Conservation (phyloP, 371 early-diverging fungal genomes). For the Rhizopus stolonifer region DNA sequence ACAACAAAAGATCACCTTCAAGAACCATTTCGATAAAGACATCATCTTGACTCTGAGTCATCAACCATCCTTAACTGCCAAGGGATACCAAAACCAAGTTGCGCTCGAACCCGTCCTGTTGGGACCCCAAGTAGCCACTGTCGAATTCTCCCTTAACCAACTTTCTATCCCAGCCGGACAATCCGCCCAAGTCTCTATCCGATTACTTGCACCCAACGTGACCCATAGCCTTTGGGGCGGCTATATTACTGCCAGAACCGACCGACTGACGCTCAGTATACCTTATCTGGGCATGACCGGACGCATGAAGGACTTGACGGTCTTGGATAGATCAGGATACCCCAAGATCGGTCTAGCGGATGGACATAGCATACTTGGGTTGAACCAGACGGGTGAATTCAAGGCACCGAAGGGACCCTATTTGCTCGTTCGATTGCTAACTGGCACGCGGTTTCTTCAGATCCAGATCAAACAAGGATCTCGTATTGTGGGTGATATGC, state of each 20-base stretch:
- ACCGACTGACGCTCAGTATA: conserved; percentile 1
- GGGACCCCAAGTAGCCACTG: conserved; percentile 15
- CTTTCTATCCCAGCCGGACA: conserved; percentile 39
- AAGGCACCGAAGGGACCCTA: conserved; percentile 16
- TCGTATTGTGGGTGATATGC: background rate
- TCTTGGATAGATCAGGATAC: background rate
- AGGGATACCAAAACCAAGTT: conserved; percentile 27
- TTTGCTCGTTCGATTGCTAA: conserved; percentile 21
- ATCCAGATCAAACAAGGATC: conserved; percentile 30
- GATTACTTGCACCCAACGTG: conserved; percentile 32
- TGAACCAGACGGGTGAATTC: conserved; percentile 3
- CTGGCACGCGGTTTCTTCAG: conserved; percentile 24
- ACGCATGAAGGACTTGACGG: conserved; percentile 23
- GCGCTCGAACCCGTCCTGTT: conserved; percentile 8
- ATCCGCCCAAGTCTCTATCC: too few relatives aligned
- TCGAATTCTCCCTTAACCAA: conserved; percentile 25
- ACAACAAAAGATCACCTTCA: conserved; percentile 46
- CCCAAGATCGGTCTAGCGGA: conserved; percentile 20
- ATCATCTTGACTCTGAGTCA: conserved; percentile 21
- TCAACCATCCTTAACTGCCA: conserved; percentile 36
- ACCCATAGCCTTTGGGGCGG: conserved; percentile 33
- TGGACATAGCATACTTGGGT: conserved; percentile 6
- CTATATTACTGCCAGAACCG: conserved; percentile 9
- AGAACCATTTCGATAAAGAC: conserved; percentile 51
- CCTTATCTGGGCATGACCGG: conserved; percentile 37